These are phyloP conservation scores for Phialophora chinensis DNA, from an alignment of 2,329 filamentous ascomycete species.

Conservation along the genomic window DNA sequence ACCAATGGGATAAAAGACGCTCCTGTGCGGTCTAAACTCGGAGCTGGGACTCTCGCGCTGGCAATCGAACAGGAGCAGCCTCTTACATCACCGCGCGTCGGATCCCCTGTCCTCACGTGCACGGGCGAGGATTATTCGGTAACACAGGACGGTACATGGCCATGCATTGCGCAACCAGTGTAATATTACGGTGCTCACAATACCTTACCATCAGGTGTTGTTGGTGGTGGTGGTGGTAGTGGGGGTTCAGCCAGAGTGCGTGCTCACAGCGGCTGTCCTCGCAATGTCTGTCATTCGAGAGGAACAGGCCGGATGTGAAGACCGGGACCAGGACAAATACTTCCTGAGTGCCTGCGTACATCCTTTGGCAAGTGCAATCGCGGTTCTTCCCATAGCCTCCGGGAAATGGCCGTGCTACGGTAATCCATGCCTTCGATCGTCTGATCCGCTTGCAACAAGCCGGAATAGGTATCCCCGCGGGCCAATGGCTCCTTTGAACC, in stretches of 20 bases:
- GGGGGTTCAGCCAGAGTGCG: too few relatives aligned
- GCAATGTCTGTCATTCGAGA: too few relatives aligned
- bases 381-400: neutral
- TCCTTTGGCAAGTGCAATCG: neutral
- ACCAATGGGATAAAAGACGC: slow-evolving; percentile 11
- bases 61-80: neutral
- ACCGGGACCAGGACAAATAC: too few relatives aligned
- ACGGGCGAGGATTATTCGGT: neutral
- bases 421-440: neutral
- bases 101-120: too few relatives aligned
- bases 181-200: too few relatives aligned
- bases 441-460: neutral
- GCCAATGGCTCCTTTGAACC: slow-evolving; percentile 4
- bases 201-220: too few relatives aligned
- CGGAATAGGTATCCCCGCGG: neutral
- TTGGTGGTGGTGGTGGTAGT: too few relatives aligned
- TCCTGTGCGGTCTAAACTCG: neutral
- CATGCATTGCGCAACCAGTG: too few relatives aligned
- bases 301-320: too few relatives aligned
- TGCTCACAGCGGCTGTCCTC: too few relatives aligned
- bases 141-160: neutral
- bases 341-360: neutral
- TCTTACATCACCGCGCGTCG: neutral
- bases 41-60: neutral
- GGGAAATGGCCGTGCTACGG: neutral